Percentiles rank a stretch among this genome's conserved stretches.
Evolutionary conservation across 2,329 filamentous ascomycete genomes (phyloP).

Genomic region (Ophiobolus disseminans): DNA sequence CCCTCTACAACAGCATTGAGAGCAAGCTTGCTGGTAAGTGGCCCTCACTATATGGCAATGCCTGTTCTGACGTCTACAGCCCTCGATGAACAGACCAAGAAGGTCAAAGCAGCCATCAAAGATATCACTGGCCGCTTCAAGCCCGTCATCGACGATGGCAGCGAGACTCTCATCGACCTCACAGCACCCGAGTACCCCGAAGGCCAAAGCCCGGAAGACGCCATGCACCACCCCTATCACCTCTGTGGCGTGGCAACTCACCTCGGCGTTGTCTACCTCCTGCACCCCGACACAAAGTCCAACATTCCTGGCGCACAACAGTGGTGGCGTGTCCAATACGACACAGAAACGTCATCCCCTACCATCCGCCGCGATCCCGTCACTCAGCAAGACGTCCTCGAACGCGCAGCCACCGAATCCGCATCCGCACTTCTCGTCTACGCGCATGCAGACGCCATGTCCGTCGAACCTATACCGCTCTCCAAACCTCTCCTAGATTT

Average conservation of each 20-base stretch:
- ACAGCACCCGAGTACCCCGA: constrained; percentile 17
- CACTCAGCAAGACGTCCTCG: constrained; percentile 61
- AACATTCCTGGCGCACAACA: constrained; percentile 26
- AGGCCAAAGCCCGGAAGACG: constrained; percentile 28
- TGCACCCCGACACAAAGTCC: constrained; percentile 47
- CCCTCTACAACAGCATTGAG: constrained; percentile 41
- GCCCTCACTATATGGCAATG: neutral
- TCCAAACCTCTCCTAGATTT: constrained; percentile 49
- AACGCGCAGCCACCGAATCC: constrained; percentile 60
- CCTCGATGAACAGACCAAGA: constrained; percentile 52
- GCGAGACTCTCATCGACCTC: constrained; percentile 37
- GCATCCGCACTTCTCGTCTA: constrained; percentile 65
- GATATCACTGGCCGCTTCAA: constrained; percentile 57
- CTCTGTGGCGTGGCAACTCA: constrained; percentile 66
- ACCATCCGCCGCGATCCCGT: constrained; percentile 47
- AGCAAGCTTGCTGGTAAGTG: constrained; percentile 39
- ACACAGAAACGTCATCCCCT: constrained; percentile 29
- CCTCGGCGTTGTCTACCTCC: constrained; percentile 64
- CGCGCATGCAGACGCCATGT: constrained; percentile 56
- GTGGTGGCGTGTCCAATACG: constrained; percentile 49
- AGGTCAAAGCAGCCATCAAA: constrained; percentile 51
- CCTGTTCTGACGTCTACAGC: constrained; percentile 39
- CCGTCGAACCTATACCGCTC: constrained; percentile 23
- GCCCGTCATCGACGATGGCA: constrained; percentile 48
- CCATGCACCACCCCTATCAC: constrained; percentile 56